Evolutionary conservation across 768 basidiomycete genomes (phyloP).

Genomic region (Kwoniella bestiolae): DNA sequence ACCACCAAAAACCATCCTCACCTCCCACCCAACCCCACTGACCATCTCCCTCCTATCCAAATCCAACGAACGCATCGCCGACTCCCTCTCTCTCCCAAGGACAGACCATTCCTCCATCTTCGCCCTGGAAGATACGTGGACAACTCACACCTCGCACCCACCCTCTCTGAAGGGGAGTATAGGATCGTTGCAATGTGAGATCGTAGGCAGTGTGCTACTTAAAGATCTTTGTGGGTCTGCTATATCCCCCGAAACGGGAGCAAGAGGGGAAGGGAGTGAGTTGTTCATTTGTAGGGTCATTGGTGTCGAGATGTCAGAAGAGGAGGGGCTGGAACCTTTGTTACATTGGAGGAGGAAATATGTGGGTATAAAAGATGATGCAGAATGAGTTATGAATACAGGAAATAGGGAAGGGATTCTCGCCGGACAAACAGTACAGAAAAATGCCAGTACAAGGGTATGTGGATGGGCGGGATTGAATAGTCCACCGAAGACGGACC

Average conservation of each 20-base stretch:
- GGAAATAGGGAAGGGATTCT: background rate
- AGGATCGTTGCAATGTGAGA: conserved; percentile 17
- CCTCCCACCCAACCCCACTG: conserved; percentile 13
- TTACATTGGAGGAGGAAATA: conserved; percentile 29
- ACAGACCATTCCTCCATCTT: conserved; percentile 23
- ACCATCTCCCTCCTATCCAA: conserved; percentile 25
- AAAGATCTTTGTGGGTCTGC: conserved; percentile 18
- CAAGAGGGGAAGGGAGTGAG: conserved; percentile 24
- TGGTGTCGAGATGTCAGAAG: conserved; percentile 9
- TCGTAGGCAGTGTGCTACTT: conserved; percentile 12
- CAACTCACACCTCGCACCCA: conserved; percentile 1
- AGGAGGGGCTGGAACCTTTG: conserved; percentile 11
- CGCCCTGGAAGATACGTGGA: conserved; percentile 5
- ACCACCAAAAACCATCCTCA: background rate
- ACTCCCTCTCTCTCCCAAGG: conserved; percentile 10
- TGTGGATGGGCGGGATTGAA: too few species aligned
- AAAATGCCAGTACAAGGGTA: too few species aligned
- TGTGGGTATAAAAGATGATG: conserved; percentile 10
- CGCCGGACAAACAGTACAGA: too few species aligned
- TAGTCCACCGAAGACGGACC: too few species aligned
- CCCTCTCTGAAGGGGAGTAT: conserved; percentile 13
- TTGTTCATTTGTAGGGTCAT: conserved; percentile 34
- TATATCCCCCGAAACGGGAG: background rate
- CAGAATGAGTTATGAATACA: too few species aligned
- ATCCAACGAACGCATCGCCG: conserved; percentile 18